Percentiles rank a stretch among this genome's conserved stretches.
phyloP scores from a whole-genome alignment of 306 rosid genomes.

The Casuarina glauca region DNA sequence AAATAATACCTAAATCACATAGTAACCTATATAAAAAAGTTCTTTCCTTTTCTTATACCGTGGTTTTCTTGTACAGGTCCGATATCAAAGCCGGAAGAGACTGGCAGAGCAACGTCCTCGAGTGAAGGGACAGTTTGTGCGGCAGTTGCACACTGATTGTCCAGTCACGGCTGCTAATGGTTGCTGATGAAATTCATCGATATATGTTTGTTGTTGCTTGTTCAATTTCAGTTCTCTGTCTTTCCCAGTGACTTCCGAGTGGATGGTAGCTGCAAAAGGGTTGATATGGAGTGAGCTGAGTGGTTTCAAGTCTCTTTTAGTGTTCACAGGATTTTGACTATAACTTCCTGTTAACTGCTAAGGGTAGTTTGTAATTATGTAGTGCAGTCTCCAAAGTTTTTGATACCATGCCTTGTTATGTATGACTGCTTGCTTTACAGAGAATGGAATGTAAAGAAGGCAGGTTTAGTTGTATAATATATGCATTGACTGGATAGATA shows the following conservation, averaged over 20 bases:
- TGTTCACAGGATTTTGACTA: constrained; percentile 23
- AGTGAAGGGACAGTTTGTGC: constrained; percentile 72
- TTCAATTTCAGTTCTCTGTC: constrained; percentile 13
- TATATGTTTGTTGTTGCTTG: constrained; percentile 16
- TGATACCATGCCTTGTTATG: constrained; percentile 15
- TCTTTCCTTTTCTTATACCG: background rate
- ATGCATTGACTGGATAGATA: constrained; percentile 16
- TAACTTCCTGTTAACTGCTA: constrained; percentile 12
- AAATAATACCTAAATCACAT: constrained; percentile 4
- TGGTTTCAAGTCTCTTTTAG: constrained; percentile 8
- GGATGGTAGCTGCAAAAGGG: constrained; percentile 15
- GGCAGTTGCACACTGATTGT: constrained; percentile 38
- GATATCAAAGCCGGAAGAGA: constrained; percentile 63
- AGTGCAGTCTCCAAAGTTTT: constrained; percentile 19
- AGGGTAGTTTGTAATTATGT: constrained; percentile 33
- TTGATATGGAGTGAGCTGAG: constrained; percentile 23
- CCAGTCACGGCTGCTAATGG: constrained; percentile 30
- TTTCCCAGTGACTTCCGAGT: constrained; percentile 9
- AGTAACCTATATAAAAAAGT: background rate
- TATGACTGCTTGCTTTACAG: constrained; percentile 11
- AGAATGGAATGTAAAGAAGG: background rate
- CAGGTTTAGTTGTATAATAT: constrained; percentile 3
- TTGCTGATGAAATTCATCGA: constrained; percentile 32
- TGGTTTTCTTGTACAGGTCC: constrained; percentile 42
- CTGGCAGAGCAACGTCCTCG: constrained; percentile 75